Evolutionary conservation across 2,329 filamentous ascomycete genomes (phyloP), one percentile per base, ranked within the genome.

Genomic region (Hysterium pulicare): DNA sequence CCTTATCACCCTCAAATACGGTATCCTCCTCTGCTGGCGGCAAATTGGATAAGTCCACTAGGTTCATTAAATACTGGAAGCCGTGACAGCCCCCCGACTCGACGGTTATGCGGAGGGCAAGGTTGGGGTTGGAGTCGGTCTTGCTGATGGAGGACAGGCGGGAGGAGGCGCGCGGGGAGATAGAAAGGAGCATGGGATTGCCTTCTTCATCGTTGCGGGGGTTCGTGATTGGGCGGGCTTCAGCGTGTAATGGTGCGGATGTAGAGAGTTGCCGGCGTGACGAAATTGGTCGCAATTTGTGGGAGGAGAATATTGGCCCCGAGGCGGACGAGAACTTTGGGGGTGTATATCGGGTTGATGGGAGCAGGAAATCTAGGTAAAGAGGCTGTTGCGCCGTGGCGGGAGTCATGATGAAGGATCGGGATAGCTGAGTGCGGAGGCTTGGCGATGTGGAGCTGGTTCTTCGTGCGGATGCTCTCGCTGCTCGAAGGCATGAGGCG

Each of bases 51-150:
- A 85, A 69, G 40, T 81, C 76, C 2, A 88, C 84, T 3, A 97
- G 77, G 13, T 84, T 87, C 87, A 98, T 95, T 35, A 95, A 73
- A 63, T 98, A 98, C 66, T 98, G 93, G 67, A 98, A 98, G 38
- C 93, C 93, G 69, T 98, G 93, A 67, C 93, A 98, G 42, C 93
- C 93, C 50, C 93, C 93, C 43, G 86, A 89, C 61, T 95, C 90
- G 45, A 98, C 90, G 47, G 87, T 84, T 52, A 98, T 87, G 40
- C 91, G 87, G n/a, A 98, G 78, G 19, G 90, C 87, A 23, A 95
- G 80, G 58, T 86, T 76, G 2, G 88, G 87, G 63, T 95, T 94
- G 47, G 55, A 46, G 52, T 67, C 75, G 45, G 47, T 73, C 46
- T 53, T 66, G 49, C 65, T 62, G 55, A 74, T 95, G 51, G 88